Evolutionary conservation across 495 filamentous ascomycete species (phyloP).

Genomic region (Neurospora hispaniola): DNA sequence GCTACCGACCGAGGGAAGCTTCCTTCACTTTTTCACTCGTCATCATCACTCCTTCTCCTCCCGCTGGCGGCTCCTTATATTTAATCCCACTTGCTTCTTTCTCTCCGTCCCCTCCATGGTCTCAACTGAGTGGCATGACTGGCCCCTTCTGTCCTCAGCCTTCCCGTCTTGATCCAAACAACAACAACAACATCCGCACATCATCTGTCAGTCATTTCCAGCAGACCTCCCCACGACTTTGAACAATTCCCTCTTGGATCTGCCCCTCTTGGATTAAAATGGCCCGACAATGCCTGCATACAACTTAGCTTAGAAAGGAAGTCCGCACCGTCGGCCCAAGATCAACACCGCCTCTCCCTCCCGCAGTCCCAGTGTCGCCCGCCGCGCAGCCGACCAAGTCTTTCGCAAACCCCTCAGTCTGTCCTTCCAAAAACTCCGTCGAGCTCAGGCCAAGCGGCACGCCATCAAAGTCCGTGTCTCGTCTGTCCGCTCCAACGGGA

Average conservation of each 20-base stretch:
- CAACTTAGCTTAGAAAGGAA: constrained; percentile 41
- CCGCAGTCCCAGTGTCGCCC: constrained; percentile 15
- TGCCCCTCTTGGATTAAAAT: constrained; percentile 27
- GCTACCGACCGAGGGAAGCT: constrained; percentile 7
- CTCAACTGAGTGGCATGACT: neutral
- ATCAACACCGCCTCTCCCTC: constrained; percentile 18
- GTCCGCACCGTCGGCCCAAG: constrained; percentile 31
- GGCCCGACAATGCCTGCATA: constrained; percentile 32
- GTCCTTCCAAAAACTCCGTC: constrained; percentile 18
- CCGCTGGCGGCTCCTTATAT: neutral
- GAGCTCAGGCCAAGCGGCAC: constrained; percentile 13
- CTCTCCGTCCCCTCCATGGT: neutral
- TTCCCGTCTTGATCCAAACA: neutral
- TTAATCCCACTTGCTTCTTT: neutral
- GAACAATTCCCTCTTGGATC: neutral
- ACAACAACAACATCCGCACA: neutral
- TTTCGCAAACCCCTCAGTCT: constrained; percentile 24
- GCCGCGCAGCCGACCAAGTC: constrained; percentile 27
- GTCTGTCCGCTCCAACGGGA: constrained; percentile 11
- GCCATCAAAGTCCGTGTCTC: constrained; percentile 19
- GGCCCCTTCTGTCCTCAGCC: neutral
- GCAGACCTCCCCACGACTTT: neutral
- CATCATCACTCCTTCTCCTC: neutral
- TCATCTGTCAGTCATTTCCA: neutral
- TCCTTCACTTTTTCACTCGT: neutral